A percentile compares a stretch with the other conserved stretches of the same genome.
Evolutionary conservation across 2,329 filamentous ascomycete species (phyloP).

Genomic region (Rutstroemia sp.): DNA sequence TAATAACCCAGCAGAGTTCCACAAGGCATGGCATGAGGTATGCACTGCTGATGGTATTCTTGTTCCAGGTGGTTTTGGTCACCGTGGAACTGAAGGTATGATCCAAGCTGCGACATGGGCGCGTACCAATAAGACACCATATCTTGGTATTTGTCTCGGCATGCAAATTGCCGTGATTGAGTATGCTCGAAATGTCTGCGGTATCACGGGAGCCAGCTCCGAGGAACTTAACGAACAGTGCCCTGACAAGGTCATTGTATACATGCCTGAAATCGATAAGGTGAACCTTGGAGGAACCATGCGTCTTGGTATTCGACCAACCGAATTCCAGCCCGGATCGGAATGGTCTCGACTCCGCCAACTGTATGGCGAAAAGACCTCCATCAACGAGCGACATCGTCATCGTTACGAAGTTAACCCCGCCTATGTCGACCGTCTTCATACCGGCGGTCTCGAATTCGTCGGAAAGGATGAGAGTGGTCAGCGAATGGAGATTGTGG

Average conservation of each 20-base stretch:
- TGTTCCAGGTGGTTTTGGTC: conserved; percentile 57
- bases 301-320: conserved; percentile 66
- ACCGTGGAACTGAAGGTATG: conserved; percentile 83
- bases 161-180: conserved; percentile 83
- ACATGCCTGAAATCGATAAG: conserved; percentile 84
- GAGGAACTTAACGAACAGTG: conserved; percentile 28
- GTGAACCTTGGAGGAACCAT: conserved; percentile 79
- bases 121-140: conserved; percentile 71
- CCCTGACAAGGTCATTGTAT: conserved; percentile 55
- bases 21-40: conserved; percentile 79
- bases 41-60: conserved; percentile 59
- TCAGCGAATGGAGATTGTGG: conserved; percentile 75
- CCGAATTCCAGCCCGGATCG: conserved; percentile 55
- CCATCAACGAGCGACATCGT: conserved; percentile 68
- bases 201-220: conserved; percentile 39
- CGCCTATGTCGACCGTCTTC: conserved; percentile 59
- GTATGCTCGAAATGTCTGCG: conserved; percentile 69
- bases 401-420: conserved; percentile 92
- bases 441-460: conserved; percentile 64
- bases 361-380: conserved; percentile 56
- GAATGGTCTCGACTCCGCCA: conserved; percentile 67
- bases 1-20: conserved; percentile 62
- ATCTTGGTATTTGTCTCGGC: conserved; percentile 75
- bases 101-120: conserved; percentile 82
- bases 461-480: conserved; percentile 74